Base-by-base conservation (phyloP, 495 filamentous ascomycete species). In the Podospora tetraspora region DNA sequence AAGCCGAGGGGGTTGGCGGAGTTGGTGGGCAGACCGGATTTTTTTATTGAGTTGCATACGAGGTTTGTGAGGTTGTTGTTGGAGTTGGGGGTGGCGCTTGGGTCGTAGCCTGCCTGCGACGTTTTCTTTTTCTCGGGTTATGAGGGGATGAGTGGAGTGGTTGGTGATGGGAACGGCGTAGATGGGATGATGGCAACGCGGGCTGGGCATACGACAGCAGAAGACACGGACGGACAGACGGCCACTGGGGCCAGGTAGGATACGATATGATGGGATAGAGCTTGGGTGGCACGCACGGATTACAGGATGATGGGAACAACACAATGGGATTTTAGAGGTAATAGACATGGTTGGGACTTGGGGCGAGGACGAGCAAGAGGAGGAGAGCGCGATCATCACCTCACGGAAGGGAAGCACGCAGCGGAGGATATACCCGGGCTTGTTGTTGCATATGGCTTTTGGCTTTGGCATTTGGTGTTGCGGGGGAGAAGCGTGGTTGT, bases 11-110 rank as follows among this genome's bases (percentile, higher is more conserved):
- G 91, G 34, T 79, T 97, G 61, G 90, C 91, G 1, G 94, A 97
- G 78, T 86, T 97, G 62, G 89, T 94, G 19, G 94, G 94, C 30
- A 84, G 91, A 66, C 91, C 92, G 27, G 89, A 92, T 75, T 90
- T 97, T 71, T 97, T 97, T 75, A 88, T 96, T 32, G 88, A 96
- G 77, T 78, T 97, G 56, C 94, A 97, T 79, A 85, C 87, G 25
- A 79, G 86, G 43, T 97, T 97, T 76, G 90, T 94, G 19, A 84
- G 85, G 61, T 78, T 96, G 52, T 75, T 95, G 66, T 83, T 90
- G 58, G 87, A 91, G 71, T 76, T 94, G 52, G 87, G 88, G 0
- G 80, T 83, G 56, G 75, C 80, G 29, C 69, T 83, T 10, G 80
- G 79, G 12, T 77, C 79, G 12, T 84, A 80, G 66, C 11, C 25